Evolutionary conservation across 2,329 filamentous ascomycete species (phyloP), one percentile per base, ranked within the genome.

Genomic region (Phyllosticta capitalensis): DNA sequence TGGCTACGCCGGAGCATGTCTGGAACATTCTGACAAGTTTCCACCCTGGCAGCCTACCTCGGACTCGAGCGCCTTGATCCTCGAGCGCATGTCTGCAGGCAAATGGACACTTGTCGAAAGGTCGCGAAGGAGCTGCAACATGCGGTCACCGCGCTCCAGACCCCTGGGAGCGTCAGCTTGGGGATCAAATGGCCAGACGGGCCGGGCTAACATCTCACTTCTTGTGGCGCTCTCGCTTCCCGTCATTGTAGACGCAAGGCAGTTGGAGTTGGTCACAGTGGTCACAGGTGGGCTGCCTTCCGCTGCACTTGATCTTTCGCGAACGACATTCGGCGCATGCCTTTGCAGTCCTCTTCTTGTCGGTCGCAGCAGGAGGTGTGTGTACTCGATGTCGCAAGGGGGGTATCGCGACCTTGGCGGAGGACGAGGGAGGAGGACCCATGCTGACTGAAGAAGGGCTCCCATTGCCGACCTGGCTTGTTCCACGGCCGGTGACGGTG

Each of bases 291-390:
- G 72, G 72, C 22, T 64, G 67, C 24, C 60, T 63, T 4, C 72
- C 72, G 63, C 70, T 69, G 63, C 72, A 75, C 52, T 71, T 73
- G 61, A 72, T 69, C 59, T 75, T 75, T 21, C 71, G 65, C 17
- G 65, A 61, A 9, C 71, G 67, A 61, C 72, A 75, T 30, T 62
- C 67, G 38, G 68, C 61, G 57, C 72, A 75, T 5, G 72, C 72
- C 24, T 67, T 63, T 24, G 60, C 61, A 5, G 68, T 68, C 50
- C 69, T 62, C 53, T 64, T 66, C 55, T 63, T 65, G 65, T 68
- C 22, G 55, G 54, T n/a, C 61, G 53, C 33, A 12, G 60, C 19
- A n/a, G 60, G 22, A 24, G 62, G 12, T 9, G 62, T 61, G 10
- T 67, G 64, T 22, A 54, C 45, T n/a, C 63, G 65, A 52, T 63